Evolutionary conservation across 2,329 filamentous ascomycete species (phyloP), one percentile per base, ranked within the genome.

Genomic region (Aspergillus hiratsukae): DNA sequence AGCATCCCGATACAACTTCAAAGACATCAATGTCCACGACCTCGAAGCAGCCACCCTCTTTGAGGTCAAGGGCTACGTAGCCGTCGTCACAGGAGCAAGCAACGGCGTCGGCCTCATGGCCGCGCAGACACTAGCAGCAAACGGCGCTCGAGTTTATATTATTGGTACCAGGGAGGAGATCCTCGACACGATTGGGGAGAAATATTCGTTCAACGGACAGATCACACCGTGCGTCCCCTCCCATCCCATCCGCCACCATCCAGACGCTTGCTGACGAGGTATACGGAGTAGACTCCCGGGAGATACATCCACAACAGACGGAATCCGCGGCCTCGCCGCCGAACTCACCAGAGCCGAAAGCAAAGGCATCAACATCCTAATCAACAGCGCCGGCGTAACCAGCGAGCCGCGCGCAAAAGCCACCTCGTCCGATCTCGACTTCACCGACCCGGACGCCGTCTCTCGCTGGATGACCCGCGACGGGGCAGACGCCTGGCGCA

Each of bases 261-360:
- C 37, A 1, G 14, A n/a, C 37, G n/a, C 37, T 41, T 21, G 8
- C 41, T 45, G n/a, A 43, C 11, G 21, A 41, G 31, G 3, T 55
- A 52, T 14, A 27, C 23, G 29, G 9, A 70, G 53, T 61, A 73
- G 71, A 28, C 60, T 78, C 21, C 67, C 72, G 23, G 75, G 77
- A 57, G 80, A 83, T 60, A 75, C 81, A 40, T 79, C 77, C 59
- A 75, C 76, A 19, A 83, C 83, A 60, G 72, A 79, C 9, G 80
- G 81, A 46, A 73, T 80, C 23, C 72, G 75, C 58, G 70, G 69
- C 9, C 68, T 81, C 8, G 78, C 78, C 51, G 76, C 79, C 59
- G 77, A 83, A 66, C 75, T 83, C 58, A 73, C 77, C 64, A 77
- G 79, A 56, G 78, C 78, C 57, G 81, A 84, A 62, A 70, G 77